Evolutionary conservation across 495 filamentous ascomycete species (phyloP).

Genomic region (Collariella sp.): DNA sequence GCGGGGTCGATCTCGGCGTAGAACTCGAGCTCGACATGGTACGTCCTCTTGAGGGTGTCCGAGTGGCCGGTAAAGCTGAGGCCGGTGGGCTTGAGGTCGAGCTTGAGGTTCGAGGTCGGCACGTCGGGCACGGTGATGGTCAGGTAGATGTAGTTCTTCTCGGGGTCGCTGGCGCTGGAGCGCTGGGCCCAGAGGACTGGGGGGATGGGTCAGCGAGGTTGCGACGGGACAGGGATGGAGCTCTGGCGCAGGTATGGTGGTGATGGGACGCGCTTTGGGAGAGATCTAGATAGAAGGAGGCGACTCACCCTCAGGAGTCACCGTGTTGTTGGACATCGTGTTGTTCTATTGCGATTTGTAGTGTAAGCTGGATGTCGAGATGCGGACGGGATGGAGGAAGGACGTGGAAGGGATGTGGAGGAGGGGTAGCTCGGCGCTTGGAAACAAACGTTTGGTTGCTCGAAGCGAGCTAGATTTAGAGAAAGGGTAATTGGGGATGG

Average conservation of each 20-base stretch:
- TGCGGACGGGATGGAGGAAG: background rate
- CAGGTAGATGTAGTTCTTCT: conserved; percentile 88
- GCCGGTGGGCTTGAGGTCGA: conserved; percentile 68
- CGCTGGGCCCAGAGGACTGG: conserved; percentile 96
- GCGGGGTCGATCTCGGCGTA: conserved; percentile 83
- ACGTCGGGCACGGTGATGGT: conserved; percentile 83
- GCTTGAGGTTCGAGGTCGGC: conserved; percentile 54
- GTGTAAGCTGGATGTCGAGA: conserved; percentile 3
- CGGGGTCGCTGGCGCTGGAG: conserved; percentile 66
- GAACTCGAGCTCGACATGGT: conserved; percentile 80
- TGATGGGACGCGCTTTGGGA: background rate
- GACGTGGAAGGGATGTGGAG: conserved; percentile 6
- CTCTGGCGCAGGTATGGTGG: background rate
- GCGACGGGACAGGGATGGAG: background rate
- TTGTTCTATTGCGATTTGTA: conserved; percentile 5
- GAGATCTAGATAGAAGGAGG: background rate
- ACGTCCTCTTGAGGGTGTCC: conserved; percentile 68
- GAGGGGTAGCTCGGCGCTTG: conserved; percentile 24
- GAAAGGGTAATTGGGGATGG: background rate
- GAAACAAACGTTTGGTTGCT: background rate
- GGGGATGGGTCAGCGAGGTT: background rate
- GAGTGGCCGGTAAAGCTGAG: conserved; percentile 76
- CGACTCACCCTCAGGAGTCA: conserved; percentile 28
- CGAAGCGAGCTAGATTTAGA: background rate
- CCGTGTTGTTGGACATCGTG: conserved; percentile 19